Evolutionary conservation across 108 stramenopile genomes (phyloP), one percentile per base, ranked within the genome.

Genomic region (Cyclotella choctawhatcheeana): DNA sequence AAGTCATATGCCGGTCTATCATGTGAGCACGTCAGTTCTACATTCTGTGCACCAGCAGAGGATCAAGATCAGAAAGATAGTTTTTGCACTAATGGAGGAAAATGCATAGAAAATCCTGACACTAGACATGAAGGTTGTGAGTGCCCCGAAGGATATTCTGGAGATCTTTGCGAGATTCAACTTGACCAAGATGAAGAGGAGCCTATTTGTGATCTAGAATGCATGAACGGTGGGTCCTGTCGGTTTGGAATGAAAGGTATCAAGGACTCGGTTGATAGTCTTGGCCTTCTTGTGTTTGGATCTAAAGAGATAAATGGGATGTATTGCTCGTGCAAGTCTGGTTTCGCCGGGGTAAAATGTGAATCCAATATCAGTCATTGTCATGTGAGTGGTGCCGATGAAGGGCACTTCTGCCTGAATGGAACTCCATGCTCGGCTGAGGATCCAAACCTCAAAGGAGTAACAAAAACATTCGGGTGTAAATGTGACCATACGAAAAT

Each of bases 281-380:
- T 78, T 20, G 50, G 56, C 40, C 43, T 78, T 30, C 59, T 61
- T 16, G 56, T 71, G 26, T 58, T 44, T 43, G 53, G 47, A 20
- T 52, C 12, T 5, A 82, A 56, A 32, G 47, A 76, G 3, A 65
- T 67, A 2, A 43, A 74, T 67, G 83, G 85, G 43, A 86, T 86
- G 85, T 82, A 88, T 58, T 88, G 87, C n/a, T 71, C 69, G 17
- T 88, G 87, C 45, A 85, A 85, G 10, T 52, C 51, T 2, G 85
- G 85, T 5, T 88, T 64, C 59, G 82, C 85, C 1, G 87, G 87
- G 40, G 55, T 88, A 45, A 81, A 84, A 47, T 88, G 87, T 52
- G 87, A 88, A 55, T 74, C 82, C 45, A 66, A 81, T 14, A 54
- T 82, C 43, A 74, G 60, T 30, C 72, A 80, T 24, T 88, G 87